Evolutionary conservation across 2,329 filamentous ascomycete genomes (phyloP), one percentile per base, ranked within the genome.

Genomic region (Pseudogymnoascus destructans): DNA sequence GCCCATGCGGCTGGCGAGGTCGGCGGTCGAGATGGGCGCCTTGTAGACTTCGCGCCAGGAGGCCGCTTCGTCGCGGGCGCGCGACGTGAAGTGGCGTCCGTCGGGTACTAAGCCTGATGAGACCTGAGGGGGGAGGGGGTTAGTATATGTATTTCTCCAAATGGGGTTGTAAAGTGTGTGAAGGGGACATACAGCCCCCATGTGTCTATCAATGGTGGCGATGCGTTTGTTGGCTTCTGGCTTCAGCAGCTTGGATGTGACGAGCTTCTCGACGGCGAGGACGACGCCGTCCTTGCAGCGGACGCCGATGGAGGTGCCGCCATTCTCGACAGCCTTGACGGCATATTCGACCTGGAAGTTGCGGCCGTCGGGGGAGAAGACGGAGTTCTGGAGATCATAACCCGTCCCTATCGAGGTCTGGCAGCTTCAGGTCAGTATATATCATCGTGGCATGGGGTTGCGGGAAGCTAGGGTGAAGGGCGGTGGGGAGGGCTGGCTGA

Each of bases 341-440:
- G 93, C 93, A 73, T 98, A 98, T 80, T 98, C 93, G 73, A 95
- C 89, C 76, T 98, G 93, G 75, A 98, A 98, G 75, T 98, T 98
- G 68, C 93, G 88, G 71, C 93, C 93, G 77, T 98, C 93, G 65
- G 93, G 93, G 55, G 93, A 97, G 80, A 97, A 98, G 78, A 97
- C 95, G 70, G 93, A 97, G 82, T 98, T 98, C 73, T 89, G 89
- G 69, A 98, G 86, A 83, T 98, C 93, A 78, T 98, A 98, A 71
- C 93, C 93, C 69, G 93, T 98, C 72, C 93, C 93, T 87, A 98
- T 98, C 71, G 93, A 98, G 70, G 93, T 98, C 93, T 98, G 62
- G 40, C 25, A 46, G 40, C 40, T 46, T 38, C 11, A 25, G 13
- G 19, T 46, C 19, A 46, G 40, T 46, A 46, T 38, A 36, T 36